Evolutionary conservation across 1,284 basidiomycete genomes (phyloP).

Genomic region (Pseudozyma flocculosa): DNA sequence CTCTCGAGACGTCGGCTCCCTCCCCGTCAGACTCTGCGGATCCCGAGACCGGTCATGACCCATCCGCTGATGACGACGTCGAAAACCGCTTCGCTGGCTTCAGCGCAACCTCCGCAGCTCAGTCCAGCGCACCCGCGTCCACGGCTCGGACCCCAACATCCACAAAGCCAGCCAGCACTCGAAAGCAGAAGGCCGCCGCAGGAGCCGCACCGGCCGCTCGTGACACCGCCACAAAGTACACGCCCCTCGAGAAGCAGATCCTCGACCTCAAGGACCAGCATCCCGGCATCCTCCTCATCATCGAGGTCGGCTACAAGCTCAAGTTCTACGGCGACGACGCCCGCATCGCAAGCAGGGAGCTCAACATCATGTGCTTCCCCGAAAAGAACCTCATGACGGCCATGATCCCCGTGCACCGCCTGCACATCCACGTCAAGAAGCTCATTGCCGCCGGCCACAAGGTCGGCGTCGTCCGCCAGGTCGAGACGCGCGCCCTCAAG

Average conservation of each 20-base stretch:
- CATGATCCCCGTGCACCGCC: slow-evolving; percentile 76
- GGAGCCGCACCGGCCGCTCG: too few relatives aligned
- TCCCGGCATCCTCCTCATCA: slow-evolving; percentile 75
- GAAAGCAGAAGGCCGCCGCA: too few relatives aligned
- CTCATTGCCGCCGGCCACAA: slow-evolving; percentile 78
- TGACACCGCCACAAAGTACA: slow-evolving; percentile 59
- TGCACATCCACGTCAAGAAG: slow-evolving; percentile 77
- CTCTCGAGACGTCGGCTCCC: too few relatives aligned
- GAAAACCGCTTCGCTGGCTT: neutral
- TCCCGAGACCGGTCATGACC: too few relatives aligned
- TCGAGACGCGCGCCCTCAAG: slow-evolving; percentile 91
- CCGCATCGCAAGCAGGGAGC: slow-evolving; percentile 75
- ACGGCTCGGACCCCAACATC: too few relatives aligned
- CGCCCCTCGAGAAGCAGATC: slow-evolving; percentile 53
- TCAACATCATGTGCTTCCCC: slow-evolving; percentile 74
- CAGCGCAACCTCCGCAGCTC: too few relatives aligned
- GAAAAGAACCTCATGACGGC: slow-evolving; percentile 80
- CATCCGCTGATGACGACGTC: too few relatives aligned
- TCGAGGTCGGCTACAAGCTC: slow-evolving; percentile 68
- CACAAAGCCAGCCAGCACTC: too few relatives aligned
- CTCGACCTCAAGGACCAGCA: slow-evolving; percentile 59
- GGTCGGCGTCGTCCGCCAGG: slow-evolving; percentile 87
- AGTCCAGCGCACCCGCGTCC: neutral
- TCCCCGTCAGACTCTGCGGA: too few relatives aligned
- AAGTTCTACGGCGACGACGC: slow-evolving; percentile 85